Base-by-base conservation (phyloP, 2,329 filamentous ascomycete genomes). In the Aspergillus fumigatiaffinis region DNA sequence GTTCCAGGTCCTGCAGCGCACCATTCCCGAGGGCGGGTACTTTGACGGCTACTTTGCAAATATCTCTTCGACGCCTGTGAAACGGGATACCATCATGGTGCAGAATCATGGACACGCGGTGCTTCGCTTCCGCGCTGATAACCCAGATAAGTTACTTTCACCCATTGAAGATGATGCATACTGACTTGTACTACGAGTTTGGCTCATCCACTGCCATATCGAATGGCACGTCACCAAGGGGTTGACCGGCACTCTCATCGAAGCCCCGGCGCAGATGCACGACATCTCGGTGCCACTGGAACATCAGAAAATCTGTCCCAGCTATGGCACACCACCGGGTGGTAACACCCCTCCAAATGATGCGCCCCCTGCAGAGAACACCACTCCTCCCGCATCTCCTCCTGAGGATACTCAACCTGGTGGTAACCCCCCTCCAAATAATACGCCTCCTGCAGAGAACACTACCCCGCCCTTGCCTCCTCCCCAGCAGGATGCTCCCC, bases 1-100 rank as follows among this genome's bases (percentile, higher is more conserved):
- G 55, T 82, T 82, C 68, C 78, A 74, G 62, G 66, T 82, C 12
- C 62, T 82, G 8, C 67, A 72, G 51, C 63, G 70, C 4, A 59
- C 63, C 0, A 59, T 10, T 4, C 60, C 66, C 7, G 26, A 68
- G 21, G 70, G 67, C 0, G 69, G 69, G 14, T 63, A 55, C 50
- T 72, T 71, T 48, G 57, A 56, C 2, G 68, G 66, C 9, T 63
- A 66, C 21, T 64, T 50, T 26, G 56, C 28, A 8, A 71, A 69
- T 28, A 48, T 70, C 47, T 69, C 68, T 2, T 50, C 60, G 10
- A 66, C 65, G 2, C 70, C 70, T 0, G 58, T 72, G 46, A 64
- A 61, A n/a, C 67, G 70, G 23, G 72, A 74, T 49, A 73, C 71
- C 0, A 66, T 72, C 51, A 70, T 73, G 66, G 66, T 74, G 3